A percentile compares a stretch with the other conserved stretches of the same genome.
Conservation (phyloP, 805 yeast genomes). For the Suhomyces sp. region DNA sequence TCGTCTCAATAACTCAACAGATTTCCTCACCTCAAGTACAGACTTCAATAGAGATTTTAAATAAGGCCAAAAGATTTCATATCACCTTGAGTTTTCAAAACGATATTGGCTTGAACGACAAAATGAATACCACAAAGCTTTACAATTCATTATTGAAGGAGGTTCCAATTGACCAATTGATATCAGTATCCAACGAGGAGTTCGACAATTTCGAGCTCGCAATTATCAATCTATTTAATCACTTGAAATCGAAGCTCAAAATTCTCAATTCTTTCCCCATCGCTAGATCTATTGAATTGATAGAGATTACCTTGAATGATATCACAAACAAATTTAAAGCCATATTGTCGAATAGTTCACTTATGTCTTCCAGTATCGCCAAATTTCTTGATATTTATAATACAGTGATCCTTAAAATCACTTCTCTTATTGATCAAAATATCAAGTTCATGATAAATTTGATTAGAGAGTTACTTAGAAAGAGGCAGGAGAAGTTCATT, state of each 20-base stretch:
- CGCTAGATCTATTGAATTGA: conserved; percentile 57
- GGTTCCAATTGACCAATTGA: conserved; percentile 62
- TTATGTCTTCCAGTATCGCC: conserved; percentile 43
- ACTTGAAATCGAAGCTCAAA: conserved; percentile 59
- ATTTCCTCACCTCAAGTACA: conserved; percentile 51
- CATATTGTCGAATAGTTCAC: conserved; percentile 31
- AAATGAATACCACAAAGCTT: conserved; percentile 47
- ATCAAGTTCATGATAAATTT: conserved; percentile 61
- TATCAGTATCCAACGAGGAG: conserved; percentile 12
- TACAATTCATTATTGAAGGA: conserved; percentile 66
- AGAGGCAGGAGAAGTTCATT: conserved; percentile 66
- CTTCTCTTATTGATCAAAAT: conserved; percentile 56
- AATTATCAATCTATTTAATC: conserved; percentile 50
- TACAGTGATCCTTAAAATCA: conserved; percentile 23
- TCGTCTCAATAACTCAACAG: conserved; percentile 56
- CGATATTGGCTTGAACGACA: conserved; percentile 64
- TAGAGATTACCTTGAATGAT: conserved; percentile 62
- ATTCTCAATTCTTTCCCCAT: conserved; percentile 57
- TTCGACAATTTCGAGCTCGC: conserved; percentile 45
- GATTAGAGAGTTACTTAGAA: conserved; percentile 72
- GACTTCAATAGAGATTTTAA: conserved; percentile 57
- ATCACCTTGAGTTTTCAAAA: conserved; percentile 69
- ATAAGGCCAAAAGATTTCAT: conserved; percentile 73
- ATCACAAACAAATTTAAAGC: conserved; percentile 44
- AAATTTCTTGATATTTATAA: conserved; percentile 34